These are phyloP conservation scores for Glycine tomentella DNA, from an alignment of 306 rosid genomes.

Conservation along the genomic window DNA sequence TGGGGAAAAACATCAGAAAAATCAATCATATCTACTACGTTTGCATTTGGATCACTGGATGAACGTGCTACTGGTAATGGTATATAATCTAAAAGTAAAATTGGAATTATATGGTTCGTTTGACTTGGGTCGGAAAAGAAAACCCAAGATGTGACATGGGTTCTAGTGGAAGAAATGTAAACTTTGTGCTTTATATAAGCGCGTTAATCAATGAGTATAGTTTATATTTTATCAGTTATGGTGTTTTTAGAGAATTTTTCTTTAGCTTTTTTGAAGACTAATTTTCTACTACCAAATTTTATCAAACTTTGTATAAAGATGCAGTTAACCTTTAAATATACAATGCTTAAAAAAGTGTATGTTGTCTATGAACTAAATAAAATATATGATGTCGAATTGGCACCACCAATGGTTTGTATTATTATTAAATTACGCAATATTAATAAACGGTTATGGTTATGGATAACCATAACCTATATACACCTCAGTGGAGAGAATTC, in stretches of 20 bases:
- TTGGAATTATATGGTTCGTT: slow-evolving; percentile 7
- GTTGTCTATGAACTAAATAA: neutral
- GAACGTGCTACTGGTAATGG: neutral
- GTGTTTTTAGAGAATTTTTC: neutral
- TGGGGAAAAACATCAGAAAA: neutral
- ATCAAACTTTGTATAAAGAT: too few relatives aligned
- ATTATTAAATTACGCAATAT: neutral
- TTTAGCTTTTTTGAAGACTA: neutral
- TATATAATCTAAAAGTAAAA: neutral
- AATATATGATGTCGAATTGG: too few relatives aligned
- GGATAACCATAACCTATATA: neutral
- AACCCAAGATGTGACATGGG: neutral
- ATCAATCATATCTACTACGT: neutral
- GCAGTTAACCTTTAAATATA: neutral
- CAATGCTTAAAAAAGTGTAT: neutral
- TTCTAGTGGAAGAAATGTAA: neutral
- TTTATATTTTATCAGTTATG: neutral
- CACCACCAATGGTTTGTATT: neutral
- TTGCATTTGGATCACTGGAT: slow-evolving; percentile 8
- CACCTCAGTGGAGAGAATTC: neutral
- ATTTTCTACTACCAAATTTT: too few relatives aligned
- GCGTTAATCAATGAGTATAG: neutral
- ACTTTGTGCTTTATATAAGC: neutral
- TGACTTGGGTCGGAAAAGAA: neutral
- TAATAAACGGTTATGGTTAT: neutral